These are phyloP conservation scores for Melampsora abietis-canadensis DNA, from an alignment of 1,284 basidiomycete species.

Conservation along the genomic window DNA sequence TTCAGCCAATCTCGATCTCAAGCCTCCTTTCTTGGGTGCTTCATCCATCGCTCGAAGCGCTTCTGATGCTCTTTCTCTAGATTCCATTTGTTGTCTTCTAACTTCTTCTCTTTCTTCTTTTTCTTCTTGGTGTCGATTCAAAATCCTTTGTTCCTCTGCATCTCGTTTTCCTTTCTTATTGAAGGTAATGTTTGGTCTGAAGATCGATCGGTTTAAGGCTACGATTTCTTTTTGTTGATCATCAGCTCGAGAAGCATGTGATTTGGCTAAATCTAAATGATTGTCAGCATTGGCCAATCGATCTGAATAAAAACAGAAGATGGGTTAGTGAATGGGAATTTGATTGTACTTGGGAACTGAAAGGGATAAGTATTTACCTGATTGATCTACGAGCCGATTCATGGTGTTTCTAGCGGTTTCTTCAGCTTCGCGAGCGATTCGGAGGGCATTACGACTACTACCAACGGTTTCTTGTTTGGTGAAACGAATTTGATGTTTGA, in stretches of 20 bases:
- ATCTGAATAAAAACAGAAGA: slow-evolving; percentile 50
- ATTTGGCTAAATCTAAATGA: slow-evolving; percentile 89
- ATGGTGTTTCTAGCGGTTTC: slow-evolving; percentile 89
- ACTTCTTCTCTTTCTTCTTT: slow-evolving; percentile 77
- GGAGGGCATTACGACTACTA: slow-evolving; percentile 85
- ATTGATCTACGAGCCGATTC: slow-evolving; percentile 84
- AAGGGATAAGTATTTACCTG: slow-evolving; percentile 62
- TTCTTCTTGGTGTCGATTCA: slow-evolving; percentile 84
- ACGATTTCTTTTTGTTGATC: slow-evolving; percentile 93
- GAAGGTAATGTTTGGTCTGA: slow-evolving; percentile 82
- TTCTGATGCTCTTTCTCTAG: slow-evolving; percentile 77
- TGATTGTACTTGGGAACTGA: neutral
- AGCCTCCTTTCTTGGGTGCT: slow-evolving; percentile 38
- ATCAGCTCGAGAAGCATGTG: slow-evolving; percentile 79
- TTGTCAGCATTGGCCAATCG: slow-evolving; percentile 88
- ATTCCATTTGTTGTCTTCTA: slow-evolving; percentile 78
- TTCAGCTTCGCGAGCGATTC: slow-evolving; percentile 89
- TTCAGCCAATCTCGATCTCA: slow-evolving; percentile 33
- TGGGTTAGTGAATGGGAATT: neutral
- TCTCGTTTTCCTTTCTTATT: slow-evolving; percentile 88
- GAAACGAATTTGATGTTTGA: slow-evolving; percentile 86
- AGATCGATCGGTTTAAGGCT: slow-evolving; percentile 89
- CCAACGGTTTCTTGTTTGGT: slow-evolving; percentile 90
- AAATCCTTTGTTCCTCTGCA: slow-evolving; percentile 82
- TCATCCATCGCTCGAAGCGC: slow-evolving; percentile 57